A percentile compares a stretch with the other conserved stretches of the same genome.
Conservation (phyloP, 768 basidiomycete genomes). For the Kwoniella dendrophila region DNA sequence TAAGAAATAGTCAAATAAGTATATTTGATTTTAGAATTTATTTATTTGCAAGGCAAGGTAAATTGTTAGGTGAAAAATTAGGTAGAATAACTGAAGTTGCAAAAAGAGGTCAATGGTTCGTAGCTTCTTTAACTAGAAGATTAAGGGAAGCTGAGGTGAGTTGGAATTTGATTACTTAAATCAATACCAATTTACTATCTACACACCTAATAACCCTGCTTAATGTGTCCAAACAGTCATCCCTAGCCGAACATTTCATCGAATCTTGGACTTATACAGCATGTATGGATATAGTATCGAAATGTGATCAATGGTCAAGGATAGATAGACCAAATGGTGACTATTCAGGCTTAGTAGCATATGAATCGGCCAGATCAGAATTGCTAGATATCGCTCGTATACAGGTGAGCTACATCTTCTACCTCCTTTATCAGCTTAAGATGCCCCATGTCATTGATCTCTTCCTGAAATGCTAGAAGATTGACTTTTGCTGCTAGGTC, state of each 20-base stretch:
- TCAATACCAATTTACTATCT: no score
- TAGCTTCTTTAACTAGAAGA: conserved; percentile 73
- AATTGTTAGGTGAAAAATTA: conserved; percentile 70
- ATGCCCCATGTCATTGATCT: background rate
- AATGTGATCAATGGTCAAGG: conserved; percentile 69
- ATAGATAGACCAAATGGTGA: conserved; percentile 50
- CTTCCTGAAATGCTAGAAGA: background rate
- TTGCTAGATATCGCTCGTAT: conserved; percentile 81
- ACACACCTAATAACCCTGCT: no score
- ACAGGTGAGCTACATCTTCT: conserved; percentile 63
- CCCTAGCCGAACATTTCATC: conserved; percentile 66
- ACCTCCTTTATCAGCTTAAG: background rate
- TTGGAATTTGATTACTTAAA: no score
- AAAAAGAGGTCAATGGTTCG: conserved; percentile 70
- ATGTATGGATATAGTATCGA: conserved; percentile 76
- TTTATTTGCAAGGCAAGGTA: conserved; percentile 81
- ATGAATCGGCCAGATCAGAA: conserved; percentile 82
- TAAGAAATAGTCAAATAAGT: conserved; percentile 84
- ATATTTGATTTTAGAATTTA: conserved; percentile 93
- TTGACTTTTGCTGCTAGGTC: conserved; percentile 62
- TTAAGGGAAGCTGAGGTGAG: conserved; percentile 75
- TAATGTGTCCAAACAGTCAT: conserved; percentile 30
- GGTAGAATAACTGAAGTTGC: conserved; percentile 72
- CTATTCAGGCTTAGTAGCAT: conserved; percentile 61
- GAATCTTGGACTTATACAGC: conserved; percentile 95